Evolutionary conservation across 2,329 filamentous ascomycete genomes (phyloP), one percentile per base, ranked within the genome.

Genomic region (Epichloe aotearoae): DNA sequence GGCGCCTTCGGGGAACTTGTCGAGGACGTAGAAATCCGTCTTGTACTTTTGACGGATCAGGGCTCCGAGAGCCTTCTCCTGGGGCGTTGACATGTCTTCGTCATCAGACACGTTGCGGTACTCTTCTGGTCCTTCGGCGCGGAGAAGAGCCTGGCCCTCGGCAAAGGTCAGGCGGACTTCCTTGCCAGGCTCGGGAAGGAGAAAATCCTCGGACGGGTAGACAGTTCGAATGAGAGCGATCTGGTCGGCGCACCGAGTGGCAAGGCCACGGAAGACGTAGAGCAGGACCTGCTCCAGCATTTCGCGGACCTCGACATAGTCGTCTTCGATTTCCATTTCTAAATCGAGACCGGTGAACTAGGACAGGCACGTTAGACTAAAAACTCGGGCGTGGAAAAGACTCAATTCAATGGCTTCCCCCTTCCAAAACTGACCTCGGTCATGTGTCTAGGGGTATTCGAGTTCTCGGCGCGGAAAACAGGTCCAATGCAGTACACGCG

Each of bases 1-100:
- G 12, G 52, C 50, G 12, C 36, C 46, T 20, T 93, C 82, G 43
- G 93, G 93, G 76, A 95, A 98, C 70, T 97, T 93, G 74, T 97
- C 91, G 55, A 98, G 79, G 20, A 94, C 84, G 72, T 95, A 97
- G 73, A 97, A 97, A 72, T 98, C 93, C 53, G 89, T 93, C 64
- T 85, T 80, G 76, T 85, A 95, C 71, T 95, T 96, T 60, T 87
- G 77, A 52, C 87, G 84, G 57, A 97, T 81, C 46, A 97, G 76
- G 26, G 82, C 83, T 52, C 93, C 93, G 8, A 97, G 82, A n/a
- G 84, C 86, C 70, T 90, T 90, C 67, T 93, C 87, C 63, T 91
- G 84, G 0, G 86, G 82, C 0, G 86, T 93, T 62, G 71, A 79
- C 73, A 91, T 82, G 61, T 93, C 87, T 63, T 91, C 86, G 55